A percentile compares a stretch with the other conserved stretches of the same genome.
Evolutionary conservation across 2,329 filamentous ascomycete species (phyloP).

Genomic region (Chaetoscypha palmicola): DNA sequence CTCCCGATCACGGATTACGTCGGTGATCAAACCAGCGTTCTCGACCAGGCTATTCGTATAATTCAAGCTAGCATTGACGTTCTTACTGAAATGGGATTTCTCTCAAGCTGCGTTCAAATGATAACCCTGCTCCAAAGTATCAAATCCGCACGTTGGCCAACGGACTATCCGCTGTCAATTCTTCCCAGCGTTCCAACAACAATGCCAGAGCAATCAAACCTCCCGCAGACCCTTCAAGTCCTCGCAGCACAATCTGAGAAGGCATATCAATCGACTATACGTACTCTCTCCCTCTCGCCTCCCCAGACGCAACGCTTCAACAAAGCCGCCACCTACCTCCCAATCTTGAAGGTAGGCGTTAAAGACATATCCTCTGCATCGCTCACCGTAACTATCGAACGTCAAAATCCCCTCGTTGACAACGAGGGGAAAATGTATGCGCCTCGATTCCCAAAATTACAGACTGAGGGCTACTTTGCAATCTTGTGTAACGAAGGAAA

Average conservation of each 20-base stretch:
- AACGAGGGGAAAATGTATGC: slow-evolving; percentile 73
- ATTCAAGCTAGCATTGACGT: slow-evolving; percentile 93
- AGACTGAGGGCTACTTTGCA: slow-evolving; percentile 90
- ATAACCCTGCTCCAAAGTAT: slow-evolving; percentile 82
- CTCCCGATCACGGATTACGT: slow-evolving; percentile 96
- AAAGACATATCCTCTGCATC: slow-evolving; percentile 54
- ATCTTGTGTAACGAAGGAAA: slow-evolving; percentile 59
- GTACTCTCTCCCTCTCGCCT: slow-evolving; percentile 43
- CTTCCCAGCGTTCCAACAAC: slow-evolving; percentile 60
- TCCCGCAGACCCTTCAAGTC: slow-evolving; percentile 31
- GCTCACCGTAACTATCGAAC: slow-evolving; percentile 56
- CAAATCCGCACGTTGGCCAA: slow-evolving; percentile 88
- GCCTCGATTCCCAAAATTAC: slow-evolving; percentile 85
- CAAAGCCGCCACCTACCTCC: slow-evolving; percentile 59
- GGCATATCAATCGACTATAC: slow-evolving; percentile 38
- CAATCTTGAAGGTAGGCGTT: slow-evolving; percentile 58
- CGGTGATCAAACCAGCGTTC: slow-evolving; percentile 80
- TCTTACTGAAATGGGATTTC: slow-evolving; percentile 77
- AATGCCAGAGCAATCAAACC: slow-evolving; percentile 17
- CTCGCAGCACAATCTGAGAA: slow-evolving; percentile 25
- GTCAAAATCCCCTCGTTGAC: slow-evolving; percentile 59
- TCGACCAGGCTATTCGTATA: slow-evolving; percentile 95
- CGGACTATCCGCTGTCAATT: slow-evolving; percentile 70
- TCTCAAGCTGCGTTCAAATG: slow-evolving; percentile 73
- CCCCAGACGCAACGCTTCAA: slow-evolving; percentile 33